Base-by-base conservation (phyloP, 495 filamentous ascomycete genomes). In the Penicillium nucicola region DNA sequence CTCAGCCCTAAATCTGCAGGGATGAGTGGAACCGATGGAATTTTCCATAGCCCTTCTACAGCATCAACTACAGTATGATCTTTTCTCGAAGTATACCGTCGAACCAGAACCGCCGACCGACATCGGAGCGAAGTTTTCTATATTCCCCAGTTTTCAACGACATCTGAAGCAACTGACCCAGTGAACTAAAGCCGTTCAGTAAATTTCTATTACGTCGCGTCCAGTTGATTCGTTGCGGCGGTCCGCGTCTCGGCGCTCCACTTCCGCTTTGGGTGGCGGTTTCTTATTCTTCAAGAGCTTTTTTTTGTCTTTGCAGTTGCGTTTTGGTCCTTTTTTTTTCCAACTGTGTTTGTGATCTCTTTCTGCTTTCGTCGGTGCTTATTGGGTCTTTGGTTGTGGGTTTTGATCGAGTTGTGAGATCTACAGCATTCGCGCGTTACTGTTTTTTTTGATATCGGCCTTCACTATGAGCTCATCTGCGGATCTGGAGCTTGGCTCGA, bases 171-270 rank as follows among this genome's bases (percentile, higher is more conserved):
- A 33, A 17, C n/a, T 3, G 47, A 35, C 31, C 36, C 31, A 35
- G 13, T 20, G 1, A 33, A 18, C 25, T 38, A 48, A 22, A 11
- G 14, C 42, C 19, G 23, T 39, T 39, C 32, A 6, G 40, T 35
- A 25, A 28, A 40, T 62, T 62, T 62, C 49, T 47, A 48, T 62
- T 62, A 62, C 59, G 56, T 62, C 56, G 30, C 59, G 33, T 11
- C 10, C 19, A 17, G 36, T 17, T 62, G 51, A 62, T 62, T 62
- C 59, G 59, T 53, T 52, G 37, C 35, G 6, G 1, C 25, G 46
- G 46, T 48, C 46, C 46, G 46, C 37, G 30, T n/a, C 17, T 48
- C 46, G 46, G 46, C 28, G 46, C 31, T 39, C 46, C 46, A 48
- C 46, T 22, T 48, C 36, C 5, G 10, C 14, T 48, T 48, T 32